Evolutionary conservation across 2,329 filamentous ascomycete species (phyloP).

Genomic region (Lachnellula willkommii): DNA sequence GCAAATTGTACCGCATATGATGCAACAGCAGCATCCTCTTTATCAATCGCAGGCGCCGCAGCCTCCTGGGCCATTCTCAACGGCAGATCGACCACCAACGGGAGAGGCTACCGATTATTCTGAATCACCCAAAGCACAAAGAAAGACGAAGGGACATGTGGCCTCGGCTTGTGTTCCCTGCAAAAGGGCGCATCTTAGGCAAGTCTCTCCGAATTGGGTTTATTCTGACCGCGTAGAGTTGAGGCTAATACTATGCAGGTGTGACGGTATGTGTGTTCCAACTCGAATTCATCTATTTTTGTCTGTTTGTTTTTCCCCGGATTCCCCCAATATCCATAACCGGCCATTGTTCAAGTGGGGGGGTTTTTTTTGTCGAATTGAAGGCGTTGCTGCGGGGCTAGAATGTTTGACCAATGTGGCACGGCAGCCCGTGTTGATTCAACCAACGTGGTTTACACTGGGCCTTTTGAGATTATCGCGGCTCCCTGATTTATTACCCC

Average conservation of each 20-base stretch:
- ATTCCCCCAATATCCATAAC: conserved; percentile 3
- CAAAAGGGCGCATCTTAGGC: conserved; percentile 75
- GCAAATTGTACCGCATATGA: conserved; percentile 18
- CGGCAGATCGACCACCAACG: conserved; percentile 31
- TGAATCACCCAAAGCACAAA: conserved; percentile 54
- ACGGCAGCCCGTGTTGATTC: conserved; percentile 7
- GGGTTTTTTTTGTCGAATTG: not conserved
- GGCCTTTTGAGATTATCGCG: not conserved
- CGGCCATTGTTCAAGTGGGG: not conserved
- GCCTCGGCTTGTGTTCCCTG: conserved; percentile 81
- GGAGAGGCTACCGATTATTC: conserved; percentile 44
- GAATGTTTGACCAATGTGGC: conserved; percentile 10
- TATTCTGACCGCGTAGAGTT: conserved; percentile 4
- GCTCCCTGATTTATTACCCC: conserved; percentile 4
- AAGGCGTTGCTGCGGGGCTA: not conserved
- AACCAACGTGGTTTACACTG: conserved; percentile 11
- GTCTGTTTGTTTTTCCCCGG: conserved; percentile 10
- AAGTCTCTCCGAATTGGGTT: conserved; percentile 7
- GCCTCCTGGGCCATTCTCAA: conserved; percentile 20
- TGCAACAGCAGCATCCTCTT: conserved; percentile 19
- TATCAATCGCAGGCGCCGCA: conserved; percentile 21
- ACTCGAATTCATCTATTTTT: conserved; percentile 1
- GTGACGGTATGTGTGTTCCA: conserved; percentile 54
- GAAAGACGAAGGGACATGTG: conserved; percentile 74
- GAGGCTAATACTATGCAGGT: conserved; percentile 42